These are phyloP conservation scores for Cercospora sojina DNA, from an alignment of 2,329 filamentous ascomycete species.

Conservation along the genomic window DNA sequence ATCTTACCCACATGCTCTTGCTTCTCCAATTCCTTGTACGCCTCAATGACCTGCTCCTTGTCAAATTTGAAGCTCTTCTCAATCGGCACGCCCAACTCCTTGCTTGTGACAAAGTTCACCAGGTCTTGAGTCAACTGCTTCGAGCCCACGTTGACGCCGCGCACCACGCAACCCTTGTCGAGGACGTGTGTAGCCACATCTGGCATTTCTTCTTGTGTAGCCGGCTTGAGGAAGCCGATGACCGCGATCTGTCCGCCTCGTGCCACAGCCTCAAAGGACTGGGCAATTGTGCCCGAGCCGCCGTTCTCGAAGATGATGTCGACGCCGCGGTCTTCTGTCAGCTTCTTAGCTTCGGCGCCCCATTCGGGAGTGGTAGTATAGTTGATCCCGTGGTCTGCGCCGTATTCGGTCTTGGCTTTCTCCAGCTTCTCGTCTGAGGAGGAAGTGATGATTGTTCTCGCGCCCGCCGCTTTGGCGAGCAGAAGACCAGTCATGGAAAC, in stretches of 20 bases:
- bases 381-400: constrained; percentile 56
- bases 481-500: constrained; percentile 41
- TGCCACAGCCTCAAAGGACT: constrained; percentile 16
- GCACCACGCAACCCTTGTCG: constrained; percentile 16
- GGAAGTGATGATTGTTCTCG: constrained; percentile 56
- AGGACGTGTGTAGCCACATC: constrained; percentile 18
- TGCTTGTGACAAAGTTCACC: constrained; percentile 41
- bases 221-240: constrained; percentile 19
- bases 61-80: constrained; percentile 42
- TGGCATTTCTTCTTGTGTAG: constrained; percentile 22
- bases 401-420: constrained; percentile 55
- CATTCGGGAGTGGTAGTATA: constrained; percentile 59
- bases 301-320: constrained; percentile 53
- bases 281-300: constrained; percentile 33
- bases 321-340: constrained; percentile 42
- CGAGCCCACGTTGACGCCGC: constrained; percentile 27
- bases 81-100: constrained; percentile 38
- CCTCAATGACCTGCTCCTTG: constrained; percentile 30
- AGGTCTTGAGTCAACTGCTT: constrained; percentile 49
- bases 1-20: constrained; percentile 38
- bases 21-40: constrained; percentile 34
- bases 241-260: constrained; percentile 37
- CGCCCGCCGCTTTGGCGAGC: constrained; percentile 34
- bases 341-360: constrained; percentile 55
- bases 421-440: constrained; percentile 56